Conservation (phyloP, 2,329 filamentous ascomycete species). For the Hypoxylon sp. region DNA sequence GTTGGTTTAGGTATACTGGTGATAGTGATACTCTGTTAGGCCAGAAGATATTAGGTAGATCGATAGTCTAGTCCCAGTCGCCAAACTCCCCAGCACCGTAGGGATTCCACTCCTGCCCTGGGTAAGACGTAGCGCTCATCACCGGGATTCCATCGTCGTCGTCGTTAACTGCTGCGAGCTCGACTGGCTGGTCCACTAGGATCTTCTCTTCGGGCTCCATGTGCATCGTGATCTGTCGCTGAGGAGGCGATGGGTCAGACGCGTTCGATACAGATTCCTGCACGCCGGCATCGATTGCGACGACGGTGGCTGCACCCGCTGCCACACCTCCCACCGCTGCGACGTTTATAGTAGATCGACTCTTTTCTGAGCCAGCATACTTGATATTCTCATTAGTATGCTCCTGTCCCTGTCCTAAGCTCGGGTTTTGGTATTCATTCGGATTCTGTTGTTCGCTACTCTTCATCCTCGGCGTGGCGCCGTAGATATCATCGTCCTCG, state of each 20-base stretch:
- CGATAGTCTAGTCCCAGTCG: conserved; percentile 42
- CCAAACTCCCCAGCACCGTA: conserved; percentile 49
- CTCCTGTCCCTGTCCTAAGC: conserved; percentile 1
- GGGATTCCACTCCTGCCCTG: conserved; percentile 65
- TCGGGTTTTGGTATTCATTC: too few relatives aligned
- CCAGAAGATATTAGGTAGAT: too few relatives aligned
- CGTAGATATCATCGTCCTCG: conserved; percentile 43
- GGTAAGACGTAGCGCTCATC: conserved; percentile 65
- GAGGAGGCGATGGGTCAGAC: conserved; percentile 26
- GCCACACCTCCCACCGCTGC: neutral
- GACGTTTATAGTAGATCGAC: conserved; percentile 25
- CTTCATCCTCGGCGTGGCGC: conserved; percentile 42
- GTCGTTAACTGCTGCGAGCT: conserved; percentile 45
- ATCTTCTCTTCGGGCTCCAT: conserved; percentile 51
- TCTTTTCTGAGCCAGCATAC: conserved; percentile 37
- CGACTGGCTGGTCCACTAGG: conserved; percentile 44
- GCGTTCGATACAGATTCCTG: conserved; percentile 16
- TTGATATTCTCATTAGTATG: conserved; percentile 40
- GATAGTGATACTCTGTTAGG: too few relatives aligned
- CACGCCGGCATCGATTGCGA: conserved; percentile 12
- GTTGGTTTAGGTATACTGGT: too few relatives aligned
- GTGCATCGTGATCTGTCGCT: conserved; percentile 10
- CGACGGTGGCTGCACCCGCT: conserved; percentile 1
- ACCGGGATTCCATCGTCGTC: conserved; percentile 55
- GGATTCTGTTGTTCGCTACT: too few relatives aligned